Conservation (phyloP, 1,139 yeast genomes). For the Kodamaea plutei region DNA sequence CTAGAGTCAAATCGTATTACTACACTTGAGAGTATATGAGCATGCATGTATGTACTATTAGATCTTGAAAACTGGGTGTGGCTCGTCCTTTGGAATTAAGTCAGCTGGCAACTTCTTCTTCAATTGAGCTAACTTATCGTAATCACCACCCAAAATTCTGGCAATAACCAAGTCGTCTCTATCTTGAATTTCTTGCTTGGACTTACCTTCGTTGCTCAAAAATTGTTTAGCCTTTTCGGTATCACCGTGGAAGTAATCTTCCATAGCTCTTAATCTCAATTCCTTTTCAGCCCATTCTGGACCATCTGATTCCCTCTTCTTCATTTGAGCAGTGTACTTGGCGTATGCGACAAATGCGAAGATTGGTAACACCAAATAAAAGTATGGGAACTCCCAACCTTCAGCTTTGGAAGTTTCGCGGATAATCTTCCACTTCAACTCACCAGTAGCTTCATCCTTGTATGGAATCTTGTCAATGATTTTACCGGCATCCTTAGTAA, state of each 20-base stretch:
- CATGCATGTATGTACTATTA: no score
- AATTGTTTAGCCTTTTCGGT: conserved; percentile 54
- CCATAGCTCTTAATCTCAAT: conserved; percentile 75
- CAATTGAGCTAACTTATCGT: conserved; percentile 72
- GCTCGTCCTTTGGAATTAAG: conserved; percentile 35
- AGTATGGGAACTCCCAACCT: conserved; percentile 83
- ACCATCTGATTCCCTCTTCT: conserved; percentile 42
- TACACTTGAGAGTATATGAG: no score
- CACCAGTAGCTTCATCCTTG: conserved; percentile 75
- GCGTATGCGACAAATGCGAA: conserved; percentile 41
- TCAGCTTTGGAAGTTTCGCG: conserved; percentile 72
- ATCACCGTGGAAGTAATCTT: conserved; percentile 58
- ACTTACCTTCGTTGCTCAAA: conserved; percentile 53
- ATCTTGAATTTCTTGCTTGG: conserved; percentile 57
- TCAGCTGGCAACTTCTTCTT: conserved; percentile 50
- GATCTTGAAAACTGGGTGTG: conserved; percentile 33
- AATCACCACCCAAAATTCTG: conserved; percentile 79
- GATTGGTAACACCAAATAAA: conserved; percentile 66
- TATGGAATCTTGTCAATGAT: conserved; percentile 83
- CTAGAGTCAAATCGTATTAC: no score
- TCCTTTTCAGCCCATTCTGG: conserved; percentile 84
- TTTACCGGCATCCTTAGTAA: conserved; percentile 57
- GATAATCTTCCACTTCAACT: conserved; percentile 73
- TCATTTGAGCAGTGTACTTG: conserved; percentile 45
- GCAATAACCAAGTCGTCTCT: conserved; percentile 80